Evolutionary conservation across 1,284 basidiomycete species (phyloP), one percentile per base, ranked within the genome.

Genomic region (Butyriboletus appendiculatus): DNA sequence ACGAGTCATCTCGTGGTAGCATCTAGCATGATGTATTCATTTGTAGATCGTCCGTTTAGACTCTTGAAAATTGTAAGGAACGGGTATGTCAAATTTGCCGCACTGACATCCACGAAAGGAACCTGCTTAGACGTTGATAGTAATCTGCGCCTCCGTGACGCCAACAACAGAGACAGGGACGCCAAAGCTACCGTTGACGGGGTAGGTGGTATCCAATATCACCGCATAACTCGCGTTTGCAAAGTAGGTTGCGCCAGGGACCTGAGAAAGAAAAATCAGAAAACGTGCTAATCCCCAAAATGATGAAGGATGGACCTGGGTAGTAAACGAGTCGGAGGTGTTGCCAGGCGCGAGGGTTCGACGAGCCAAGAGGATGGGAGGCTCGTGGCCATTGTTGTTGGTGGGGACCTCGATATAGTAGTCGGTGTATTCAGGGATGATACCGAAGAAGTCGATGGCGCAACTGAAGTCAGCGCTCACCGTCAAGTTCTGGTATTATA

Each of bases 371-470:
- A 69, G 66, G 53, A 73, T 65, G 5, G 63, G 61, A 34, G 71
- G 65, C 28, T 69, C 71, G 28, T 67, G 3, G 14, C 71, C 68
- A 32, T 65, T 69, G 62, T 69, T 69, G 41, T 68, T 65, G 34
- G 40, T 48, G 6, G 68, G 57, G 15, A 71, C 71, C 41, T 67
- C 65, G n/a, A 69, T 65, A 30, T 73, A 72, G 52, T 72, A 69
- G 53, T 69, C 68, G 48, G 59, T 70, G 53, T 52, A 69, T 53
- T 59, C 45, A 7, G 68, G 71, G 11, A 48, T 28, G 24, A 48
- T 20, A 15, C 53, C 55, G n/a, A 62, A 62, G 41, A 4, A 22
- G 24, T 60, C 55, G 52, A 62, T 50, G 40, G 71, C 66, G 11
- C 67, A 69, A 18, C 15, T 61, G 7, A 69, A 73, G 53, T 73